Conservation (phyloP, 2,329 filamentous ascomycete genomes). For the Botryosphaeria dothidea region DNA sequence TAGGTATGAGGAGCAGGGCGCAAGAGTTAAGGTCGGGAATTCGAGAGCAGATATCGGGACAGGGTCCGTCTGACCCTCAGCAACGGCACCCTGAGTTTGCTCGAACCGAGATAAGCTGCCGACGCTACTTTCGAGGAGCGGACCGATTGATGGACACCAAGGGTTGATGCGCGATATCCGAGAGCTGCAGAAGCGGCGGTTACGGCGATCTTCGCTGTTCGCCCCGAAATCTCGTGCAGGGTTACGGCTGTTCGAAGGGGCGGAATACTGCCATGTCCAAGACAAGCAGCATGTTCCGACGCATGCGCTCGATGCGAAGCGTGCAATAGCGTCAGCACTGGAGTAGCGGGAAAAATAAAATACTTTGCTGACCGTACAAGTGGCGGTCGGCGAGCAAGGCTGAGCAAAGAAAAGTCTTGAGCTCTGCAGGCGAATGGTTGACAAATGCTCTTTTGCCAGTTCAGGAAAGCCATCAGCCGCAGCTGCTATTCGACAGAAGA, state of each 20-base stretch:
- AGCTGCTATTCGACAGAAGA: not conserved
- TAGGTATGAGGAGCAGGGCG: not conserved
- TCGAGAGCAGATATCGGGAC: not conserved
- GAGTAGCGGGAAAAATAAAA: not conserved
- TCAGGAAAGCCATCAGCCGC: slow-evolving; percentile 1
- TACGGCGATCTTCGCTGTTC: slow-evolving; percentile 8
- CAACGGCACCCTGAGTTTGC: not conserved
- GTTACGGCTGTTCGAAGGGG: too few relatives aligned
- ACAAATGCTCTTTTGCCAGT: not conserved
- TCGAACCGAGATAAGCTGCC: not conserved
- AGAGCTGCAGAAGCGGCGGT: not conserved
- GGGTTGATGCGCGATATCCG: slow-evolving; percentile 4
- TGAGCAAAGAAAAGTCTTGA: not conserved
- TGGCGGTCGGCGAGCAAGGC: not conserved
- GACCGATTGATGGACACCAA: slow-evolving; percentile 3
- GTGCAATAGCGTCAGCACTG: not conserved
- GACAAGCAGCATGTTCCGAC: not conserved
- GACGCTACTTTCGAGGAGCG: slow-evolving; percentile 7
- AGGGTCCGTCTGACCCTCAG: not conserved
- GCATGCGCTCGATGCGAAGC: not conserved
- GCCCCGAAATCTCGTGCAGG: not conserved
- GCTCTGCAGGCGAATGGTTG: not conserved
- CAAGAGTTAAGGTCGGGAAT: not conserved
- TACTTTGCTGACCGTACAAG: not conserved
- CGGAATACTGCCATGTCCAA: not conserved